A percentile compares a stretch with the other conserved stretches of the same genome.
phyloP scores from a whole-genome alignment of 2,329 filamentous ascomycete species.

The Alternaria sp. region DNA sequence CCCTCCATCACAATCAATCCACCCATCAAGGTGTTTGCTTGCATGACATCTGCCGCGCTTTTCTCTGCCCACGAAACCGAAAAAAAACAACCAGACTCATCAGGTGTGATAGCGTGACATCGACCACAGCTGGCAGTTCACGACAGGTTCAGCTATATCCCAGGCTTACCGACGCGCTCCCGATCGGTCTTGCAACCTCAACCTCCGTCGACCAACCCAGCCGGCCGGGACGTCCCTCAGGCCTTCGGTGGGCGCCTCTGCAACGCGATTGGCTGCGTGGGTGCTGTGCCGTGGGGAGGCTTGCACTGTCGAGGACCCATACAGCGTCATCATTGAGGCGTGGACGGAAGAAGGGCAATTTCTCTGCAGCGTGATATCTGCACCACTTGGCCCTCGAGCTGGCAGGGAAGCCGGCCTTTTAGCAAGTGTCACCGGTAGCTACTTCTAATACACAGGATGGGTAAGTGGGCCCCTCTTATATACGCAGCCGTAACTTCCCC shows the following conservation, averaged over 20 bases:
- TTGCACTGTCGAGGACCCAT: conserved; percentile 36
- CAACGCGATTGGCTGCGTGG: conserved; percentile 33
- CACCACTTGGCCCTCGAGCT: conserved; percentile 43
- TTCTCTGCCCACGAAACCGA: conserved; percentile 1
- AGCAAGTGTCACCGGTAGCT: conserved; percentile 33
- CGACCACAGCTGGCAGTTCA: conserved; percentile 3
- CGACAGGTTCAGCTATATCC: conserved; percentile 2
- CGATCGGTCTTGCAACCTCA: conserved; percentile 32
- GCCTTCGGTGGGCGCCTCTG: conserved; percentile 29
- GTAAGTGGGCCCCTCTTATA: conserved; percentile 30
- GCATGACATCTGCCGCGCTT: neutral
- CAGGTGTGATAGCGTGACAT: neutral
- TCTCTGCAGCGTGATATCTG: conserved; percentile 40
- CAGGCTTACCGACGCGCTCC: conserved; percentile 17
- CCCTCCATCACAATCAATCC: conserved; percentile 12
- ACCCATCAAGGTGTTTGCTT: conserved; percentile 21
- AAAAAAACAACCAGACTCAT: neutral
- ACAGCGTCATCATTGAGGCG: conserved; percentile 35
- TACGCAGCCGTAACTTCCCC: conserved; percentile 19
- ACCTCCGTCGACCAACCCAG: conserved; percentile 26
- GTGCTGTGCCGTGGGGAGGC: conserved; percentile 35
- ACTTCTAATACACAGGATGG: conserved; percentile 37
- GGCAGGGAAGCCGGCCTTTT: conserved; percentile 31
- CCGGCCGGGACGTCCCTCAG: conserved; percentile 29
- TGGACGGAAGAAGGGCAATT: conserved; percentile 39